Conservation (phyloP, 805 yeast genomes). For the Candida succiphila region DNA sequence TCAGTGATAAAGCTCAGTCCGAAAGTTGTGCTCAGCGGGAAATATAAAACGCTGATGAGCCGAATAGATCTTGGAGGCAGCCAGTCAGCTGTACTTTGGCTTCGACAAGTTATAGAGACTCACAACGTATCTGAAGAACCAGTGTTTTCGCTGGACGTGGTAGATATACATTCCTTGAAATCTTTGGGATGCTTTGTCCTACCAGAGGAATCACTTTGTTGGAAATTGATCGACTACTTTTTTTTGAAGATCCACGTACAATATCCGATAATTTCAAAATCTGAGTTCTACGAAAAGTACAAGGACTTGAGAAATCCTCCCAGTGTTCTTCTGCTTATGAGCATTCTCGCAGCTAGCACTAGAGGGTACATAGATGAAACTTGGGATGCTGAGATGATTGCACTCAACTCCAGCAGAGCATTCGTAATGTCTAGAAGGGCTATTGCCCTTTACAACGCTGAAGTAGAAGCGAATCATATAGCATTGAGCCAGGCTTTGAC, state of each 20-base stretch:
- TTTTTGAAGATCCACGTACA: slow-evolving; percentile 61
- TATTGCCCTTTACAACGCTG: slow-evolving; percentile 60
- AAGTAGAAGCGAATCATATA: slow-evolving; percentile 58
- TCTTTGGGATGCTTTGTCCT: slow-evolving; percentile 61
- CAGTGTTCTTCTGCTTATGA: slow-evolving; percentile 48
- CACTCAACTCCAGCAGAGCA: slow-evolving; percentile 32
- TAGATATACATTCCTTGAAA: slow-evolving; percentile 55
- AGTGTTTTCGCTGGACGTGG: neutral
- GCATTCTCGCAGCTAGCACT: slow-evolving; percentile 53
- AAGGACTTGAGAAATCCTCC: slow-evolving; percentile 51
- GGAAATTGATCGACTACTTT: slow-evolving; percentile 49
- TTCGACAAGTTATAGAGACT: neutral
- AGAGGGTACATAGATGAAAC: slow-evolving; percentile 32
- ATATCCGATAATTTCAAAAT: slow-evolving; percentile 59
- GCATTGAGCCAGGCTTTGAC: slow-evolving; percentile 51
- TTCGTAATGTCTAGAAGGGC: slow-evolving; percentile 29
- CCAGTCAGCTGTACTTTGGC: neutral
- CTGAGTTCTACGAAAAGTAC: slow-evolving; percentile 45
- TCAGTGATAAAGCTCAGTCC: neutral
- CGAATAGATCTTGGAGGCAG: neutral
- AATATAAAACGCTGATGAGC: neutral
- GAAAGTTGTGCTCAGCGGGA: neutral
- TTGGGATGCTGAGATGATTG: slow-evolving; percentile 32
- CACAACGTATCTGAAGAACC: slow-evolving; percentile 1
- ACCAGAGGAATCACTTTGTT: slow-evolving; percentile 55